A percentile compares a stretch with the other conserved stretches of the same genome.
Conservation (phyloP, 2,329 filamentous ascomycete genomes). For the Setomelanomma holmii region DNA sequence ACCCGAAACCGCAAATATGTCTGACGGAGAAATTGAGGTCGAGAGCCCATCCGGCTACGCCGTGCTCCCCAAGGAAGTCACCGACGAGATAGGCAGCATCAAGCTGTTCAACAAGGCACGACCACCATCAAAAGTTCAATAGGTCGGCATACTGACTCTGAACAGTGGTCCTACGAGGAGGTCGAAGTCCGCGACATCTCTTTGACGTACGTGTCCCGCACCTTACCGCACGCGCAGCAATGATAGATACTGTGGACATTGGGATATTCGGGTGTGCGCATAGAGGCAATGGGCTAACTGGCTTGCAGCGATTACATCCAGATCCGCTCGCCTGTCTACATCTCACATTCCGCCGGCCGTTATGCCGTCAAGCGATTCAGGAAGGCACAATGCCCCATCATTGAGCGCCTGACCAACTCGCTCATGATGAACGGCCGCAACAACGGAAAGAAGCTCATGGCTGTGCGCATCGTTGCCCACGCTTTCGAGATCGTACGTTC, state of each 20-base stretch:
- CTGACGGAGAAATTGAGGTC: conserved; percentile 96
- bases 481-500: conserved; percentile 96
- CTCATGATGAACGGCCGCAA: conserved; percentile 99
- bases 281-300: conserved; percentile 43
- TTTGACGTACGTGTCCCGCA: conserved; percentile 79
- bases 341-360: conserved; percentile 97
- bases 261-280: conserved; percentile 19
- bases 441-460: conserved; percentile 99
- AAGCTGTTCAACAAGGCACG: conserved; percentile 90
- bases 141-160: conserved; percentile 19
- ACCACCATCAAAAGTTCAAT: conserved; percentile 10
- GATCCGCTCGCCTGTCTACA: conserved; percentile 98
- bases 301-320: conserved; percentile 94
- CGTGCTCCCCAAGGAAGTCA: conserved; percentile 92
- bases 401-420: conserved; percentile 99
- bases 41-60: conserved; percentile 76
- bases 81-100: conserved; percentile 85
- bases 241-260: conserved; percentile 18
- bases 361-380: conserved; percentile 99
- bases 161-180: conserved; percentile 89
- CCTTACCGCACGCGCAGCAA: conserved; percentile 13
- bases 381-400: conserved; percentile 99
- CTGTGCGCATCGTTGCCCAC: conserved; percentile 98
- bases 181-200: conserved; percentile 99
- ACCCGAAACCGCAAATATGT: conserved; percentile 66